phyloP scores from a whole-genome alignment of 345 rosid genomes.

The Dipteronia sinensis region DNA sequence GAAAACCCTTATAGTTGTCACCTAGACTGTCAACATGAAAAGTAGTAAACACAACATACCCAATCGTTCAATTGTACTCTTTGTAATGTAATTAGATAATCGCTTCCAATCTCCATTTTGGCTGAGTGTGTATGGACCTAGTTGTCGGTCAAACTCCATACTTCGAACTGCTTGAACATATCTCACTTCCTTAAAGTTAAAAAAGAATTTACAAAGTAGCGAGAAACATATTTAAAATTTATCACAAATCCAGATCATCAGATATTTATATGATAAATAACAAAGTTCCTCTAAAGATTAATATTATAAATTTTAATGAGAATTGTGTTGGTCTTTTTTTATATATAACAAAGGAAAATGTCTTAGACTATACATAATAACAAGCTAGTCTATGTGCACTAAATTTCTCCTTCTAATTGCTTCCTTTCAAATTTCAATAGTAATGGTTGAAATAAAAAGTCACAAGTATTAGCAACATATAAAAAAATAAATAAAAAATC shows the following conservation, averaged over 20 bases:
- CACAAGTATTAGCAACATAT: neutral
- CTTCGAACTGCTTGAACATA: constrained; percentile 61
- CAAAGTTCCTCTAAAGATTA: neutral
- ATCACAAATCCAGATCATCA: neutral
- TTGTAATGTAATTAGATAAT: constrained; percentile 63
- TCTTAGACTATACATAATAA: neutral
- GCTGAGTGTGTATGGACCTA: constrained; percentile 75
- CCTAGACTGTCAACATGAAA: neutral
- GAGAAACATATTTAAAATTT: neutral
- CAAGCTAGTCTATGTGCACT: neutral
- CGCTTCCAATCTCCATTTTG: constrained; percentile 75
- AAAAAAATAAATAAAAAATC: too few species aligned
- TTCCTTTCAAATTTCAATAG: neutral
- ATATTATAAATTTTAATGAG: neutral
- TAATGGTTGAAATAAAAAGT: too few species aligned
- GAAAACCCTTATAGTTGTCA: neutral
- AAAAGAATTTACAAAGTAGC: neutral
- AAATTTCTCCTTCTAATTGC: neutral
- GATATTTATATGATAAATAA: neutral
- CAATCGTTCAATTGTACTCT: constrained; percentile 55
- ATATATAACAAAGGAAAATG: neutral
- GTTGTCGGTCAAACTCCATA: constrained; percentile 79
- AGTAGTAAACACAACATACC: constrained; percentile 43
- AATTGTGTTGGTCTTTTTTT: neutral
- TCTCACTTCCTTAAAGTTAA: constrained; percentile 63